Conservation (phyloP, 2,329 filamentous ascomycete species). For the Aspergillus tamarii region DNA sequence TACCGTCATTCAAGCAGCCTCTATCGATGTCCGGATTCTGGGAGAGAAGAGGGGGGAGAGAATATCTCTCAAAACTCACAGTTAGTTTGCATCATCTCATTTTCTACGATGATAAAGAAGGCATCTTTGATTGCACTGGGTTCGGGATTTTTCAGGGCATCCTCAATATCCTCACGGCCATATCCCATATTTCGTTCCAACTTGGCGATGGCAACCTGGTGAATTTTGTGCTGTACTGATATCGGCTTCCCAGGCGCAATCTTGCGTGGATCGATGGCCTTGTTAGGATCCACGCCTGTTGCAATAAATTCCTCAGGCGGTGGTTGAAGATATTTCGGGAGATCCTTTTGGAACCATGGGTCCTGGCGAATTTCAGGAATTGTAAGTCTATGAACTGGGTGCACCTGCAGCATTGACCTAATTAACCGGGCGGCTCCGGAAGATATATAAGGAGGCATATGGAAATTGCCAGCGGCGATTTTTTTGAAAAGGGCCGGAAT, state of each 20-base stretch:
- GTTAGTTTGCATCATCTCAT: constrained; percentile 94
- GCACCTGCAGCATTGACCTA: constrained; percentile 91
- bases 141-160: constrained; percentile 87
- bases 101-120: constrained; percentile 96
- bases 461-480: constrained; percentile 92
- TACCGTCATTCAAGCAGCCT: neutral
- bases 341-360: constrained; percentile 87
- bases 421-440: constrained; percentile 75
- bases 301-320: constrained; percentile 91
- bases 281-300: constrained; percentile 90
- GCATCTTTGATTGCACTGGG: constrained; percentile 98
- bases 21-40: neutral
- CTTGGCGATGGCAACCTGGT: constrained; percentile 91
- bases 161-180: constrained; percentile 89
- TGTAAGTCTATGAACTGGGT: constrained; percentile 90
- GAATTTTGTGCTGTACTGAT: constrained; percentile 83
- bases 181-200: constrained; percentile 99
- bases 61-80: constrained; percentile 63
- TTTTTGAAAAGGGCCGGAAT: constrained; percentile 98
- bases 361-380: constrained; percentile 92
- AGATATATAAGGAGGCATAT: constrained; percentile 88
- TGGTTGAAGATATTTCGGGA: constrained; percentile 83
- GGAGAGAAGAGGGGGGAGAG: neutral
- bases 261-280: constrained; percentile 80
- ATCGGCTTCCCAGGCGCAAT: constrained; percentile 78